Base-by-base conservation (phyloP, 192 early-diverging fungal genomes). In the Mortierella claussenii region DNA sequence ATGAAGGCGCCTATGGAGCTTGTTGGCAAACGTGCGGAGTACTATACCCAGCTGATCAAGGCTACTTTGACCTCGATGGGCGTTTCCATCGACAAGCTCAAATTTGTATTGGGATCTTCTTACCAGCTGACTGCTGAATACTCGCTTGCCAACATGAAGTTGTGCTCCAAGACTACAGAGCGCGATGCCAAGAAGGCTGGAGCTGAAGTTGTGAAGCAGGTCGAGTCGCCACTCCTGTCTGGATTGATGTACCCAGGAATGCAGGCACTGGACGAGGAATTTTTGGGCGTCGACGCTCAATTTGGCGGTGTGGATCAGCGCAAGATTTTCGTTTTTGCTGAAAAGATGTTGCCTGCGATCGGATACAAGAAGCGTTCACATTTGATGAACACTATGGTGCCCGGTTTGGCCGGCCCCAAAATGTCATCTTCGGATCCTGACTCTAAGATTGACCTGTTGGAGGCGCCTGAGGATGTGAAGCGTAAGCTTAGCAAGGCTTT, bases 111-210 rank as follows among this genome's bases (percentile, higher is more conserved):
- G 40, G 97, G 97, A 23, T 95, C 94, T 27, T 84, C 76, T 57
- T 97, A 92, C 89, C 90, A 98, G 83, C 82, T 99, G 56, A 87
- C 89, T n/a, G 73, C 83, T 27, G 89, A 96, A 73, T 99, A 95
- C 82, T 86, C 90, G 20, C 90, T 99, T 83, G 97, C 98, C 83
- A 91, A 91, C 81, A 94, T 95, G 83, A 90, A 89, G 56, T 82
- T 99, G 33, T 82, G 90, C 52, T 90, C 97, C 20, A 82, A 88
- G 40, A 89, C 95, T 2, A 94, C 95, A 2, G 96, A 96, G 80
- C 96, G 93, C 53, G 96, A 98, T 76, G 96, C 97, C 47, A 97
- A 96, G 64, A 99, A 97, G 82, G 97, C 97, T 24, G 97, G 97
- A 60, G 92, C 97, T 34, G 95, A 99, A 75, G 97, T 99, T 18